phyloP scores from a whole-genome alignment of 2,329 filamentous ascomycete genomes.

The Podosphaera xanthii region DNA sequence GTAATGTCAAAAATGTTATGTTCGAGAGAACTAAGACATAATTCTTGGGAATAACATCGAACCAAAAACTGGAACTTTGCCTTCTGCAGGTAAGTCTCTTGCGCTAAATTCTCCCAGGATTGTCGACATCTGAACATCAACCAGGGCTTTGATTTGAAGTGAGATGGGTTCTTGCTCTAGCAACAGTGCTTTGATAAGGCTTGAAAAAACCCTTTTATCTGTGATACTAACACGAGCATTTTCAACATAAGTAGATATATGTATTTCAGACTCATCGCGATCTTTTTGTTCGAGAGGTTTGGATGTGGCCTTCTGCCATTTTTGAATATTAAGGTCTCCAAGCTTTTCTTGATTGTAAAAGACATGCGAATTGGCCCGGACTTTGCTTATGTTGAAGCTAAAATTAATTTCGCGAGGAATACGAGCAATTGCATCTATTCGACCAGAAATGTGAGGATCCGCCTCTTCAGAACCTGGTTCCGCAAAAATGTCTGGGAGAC shows the following conservation, averaged over 20 bases:
- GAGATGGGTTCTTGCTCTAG: slow-evolving; percentile 48
- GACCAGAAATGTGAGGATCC: slow-evolving; percentile 61
- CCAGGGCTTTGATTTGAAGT: slow-evolving; percentile 52
- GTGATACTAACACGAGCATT: slow-evolving; percentile 68
- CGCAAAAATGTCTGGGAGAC: slow-evolving; percentile 57
- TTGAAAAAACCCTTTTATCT: slow-evolving; percentile 53
- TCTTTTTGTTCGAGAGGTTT: slow-evolving; percentile 36
- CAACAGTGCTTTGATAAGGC: slow-evolving; percentile 59
- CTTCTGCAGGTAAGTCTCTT: slow-evolving; percentile 65
- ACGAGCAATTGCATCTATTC: slow-evolving; percentile 54
- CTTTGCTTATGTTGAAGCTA: slow-evolving; percentile 49
- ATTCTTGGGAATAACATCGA: slow-evolving; percentile 7
- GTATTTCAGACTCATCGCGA: slow-evolving; percentile 36
- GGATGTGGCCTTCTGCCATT: slow-evolving; percentile 74
- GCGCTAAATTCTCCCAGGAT: slow-evolving; percentile 61
- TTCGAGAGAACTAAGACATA: slow-evolving; percentile 5
- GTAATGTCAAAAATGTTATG: neutral
- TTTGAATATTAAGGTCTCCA: slow-evolving; percentile 51
- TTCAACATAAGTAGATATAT: slow-evolving; percentile 53
- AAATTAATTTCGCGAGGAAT: slow-evolving; percentile 77
- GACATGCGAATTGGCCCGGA: slow-evolving; percentile 60
- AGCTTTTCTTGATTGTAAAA: slow-evolving; percentile 58
- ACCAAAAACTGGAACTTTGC: slow-evolving; percentile 48
- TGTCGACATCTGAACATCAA: slow-evolving; percentile 66
- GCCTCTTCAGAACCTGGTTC: slow-evolving; percentile 50